Base-by-base conservation (phyloP, 140 eudicot genomes). In the Oenanthe javanica region DNA sequence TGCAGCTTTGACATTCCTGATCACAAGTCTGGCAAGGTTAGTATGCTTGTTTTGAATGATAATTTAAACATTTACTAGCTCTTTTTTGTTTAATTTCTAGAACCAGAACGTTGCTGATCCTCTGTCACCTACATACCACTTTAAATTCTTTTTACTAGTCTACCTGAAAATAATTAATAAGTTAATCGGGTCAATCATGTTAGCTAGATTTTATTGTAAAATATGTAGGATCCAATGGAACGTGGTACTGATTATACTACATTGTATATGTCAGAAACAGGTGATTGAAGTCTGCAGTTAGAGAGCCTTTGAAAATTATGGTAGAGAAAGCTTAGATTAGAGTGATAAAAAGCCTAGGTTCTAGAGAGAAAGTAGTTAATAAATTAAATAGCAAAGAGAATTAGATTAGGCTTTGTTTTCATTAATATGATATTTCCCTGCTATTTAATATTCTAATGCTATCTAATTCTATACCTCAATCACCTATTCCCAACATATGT, bases 21-120 rank as follows among this genome's bases (percentile, higher is more conserved):
- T 89, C 92, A 95, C 79, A 95, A 91, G 83, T 95, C 99, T n/a
- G 97, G 99, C 75, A 95, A 92, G 97, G 99, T 95, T 48, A 80
- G 81, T 75, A 48, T 23, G 27, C 46, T 23, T 0, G 55, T 10
- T 45, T 15, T 43, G 31, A 25, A 19, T 5, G 6, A 40, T 72
- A 19, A 6, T 16, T 5, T 8, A 3, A 4, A 74, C 11, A 42
- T n/a, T 15, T 14, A 40, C 27, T 5, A 6, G 5, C 76, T 40
- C 6, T 42, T 42, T 38, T 74, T 74, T 10, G 23, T 43, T 19
- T 46, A 9, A 21, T 14, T 9, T 73, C 6, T 45, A 13, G 49
- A 43, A 72, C 10, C 42, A 36, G 47, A 72, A 72, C 76, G 13
- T 6, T 8, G 42, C 27, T 72, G 51, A 25, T 40, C 76, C 50